A percentile compares a stretch with the other conserved stretches of the same genome.
These are phyloP conservation scores for Papilionanthe hybrid DNA, from an alignment of 116 monocot genomes.

Conservation along the genomic window DNA sequence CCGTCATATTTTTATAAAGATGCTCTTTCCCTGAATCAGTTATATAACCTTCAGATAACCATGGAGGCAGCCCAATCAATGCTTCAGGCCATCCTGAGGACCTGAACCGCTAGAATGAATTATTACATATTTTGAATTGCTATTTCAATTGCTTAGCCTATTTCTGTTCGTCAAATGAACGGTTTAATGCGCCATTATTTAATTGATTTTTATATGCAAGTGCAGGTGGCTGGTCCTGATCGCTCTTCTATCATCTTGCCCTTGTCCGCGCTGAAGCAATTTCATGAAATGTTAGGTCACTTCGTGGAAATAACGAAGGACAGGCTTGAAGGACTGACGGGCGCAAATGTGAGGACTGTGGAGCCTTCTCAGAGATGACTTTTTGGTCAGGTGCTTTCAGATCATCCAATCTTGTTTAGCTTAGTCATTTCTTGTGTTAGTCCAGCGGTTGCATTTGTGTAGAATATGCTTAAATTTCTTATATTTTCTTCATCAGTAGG, in stretches of 20 bases:
- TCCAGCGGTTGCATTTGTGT: constrained; percentile 3
- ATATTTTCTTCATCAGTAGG: constrained; percentile 2
- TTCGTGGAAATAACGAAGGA: constrained; percentile 61
- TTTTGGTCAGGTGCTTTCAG: not conserved
- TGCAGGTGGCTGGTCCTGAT: constrained; percentile 51
- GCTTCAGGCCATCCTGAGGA: too few species aligned
- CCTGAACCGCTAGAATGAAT: too few species aligned
- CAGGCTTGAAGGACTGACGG: constrained; percentile 27
- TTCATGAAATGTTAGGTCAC: constrained; percentile 55
- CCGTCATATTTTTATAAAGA: too few species aligned
- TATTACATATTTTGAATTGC: too few species aligned
- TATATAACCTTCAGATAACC: too few species aligned
- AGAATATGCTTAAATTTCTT: not conserved
- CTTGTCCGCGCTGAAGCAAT: constrained; percentile 44
- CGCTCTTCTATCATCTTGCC: constrained; percentile 58
- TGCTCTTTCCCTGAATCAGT: too few species aligned
- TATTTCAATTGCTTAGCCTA: too few species aligned
- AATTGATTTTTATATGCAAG: not conserved
- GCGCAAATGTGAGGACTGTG: constrained; percentile 27
- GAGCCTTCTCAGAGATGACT: constrained; percentile 36
- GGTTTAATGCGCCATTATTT: not conserved
- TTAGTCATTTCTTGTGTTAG: not conserved
- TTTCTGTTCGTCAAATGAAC: not conserved
- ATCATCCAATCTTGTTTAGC: not conserved
- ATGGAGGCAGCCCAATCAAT: too few species aligned